Evolutionary conservation across 2,329 filamentous ascomycete species (phyloP).

Genomic region (Raffaelea arxii): DNA sequence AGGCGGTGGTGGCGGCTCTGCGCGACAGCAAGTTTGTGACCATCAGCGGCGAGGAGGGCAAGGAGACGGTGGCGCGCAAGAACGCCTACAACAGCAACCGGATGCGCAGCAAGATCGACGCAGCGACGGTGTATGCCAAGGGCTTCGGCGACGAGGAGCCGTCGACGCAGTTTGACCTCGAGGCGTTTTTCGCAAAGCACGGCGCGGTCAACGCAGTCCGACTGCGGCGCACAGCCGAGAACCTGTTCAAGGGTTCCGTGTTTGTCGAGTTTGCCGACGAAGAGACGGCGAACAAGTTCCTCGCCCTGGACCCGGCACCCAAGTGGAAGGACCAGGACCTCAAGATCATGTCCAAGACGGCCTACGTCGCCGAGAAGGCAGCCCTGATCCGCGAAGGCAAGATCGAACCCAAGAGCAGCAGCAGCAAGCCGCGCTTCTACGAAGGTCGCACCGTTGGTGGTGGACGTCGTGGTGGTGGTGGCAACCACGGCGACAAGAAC

Average conservation of each 20-base stretch:
- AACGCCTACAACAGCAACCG: conserved; percentile 51
- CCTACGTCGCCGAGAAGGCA: conserved; percentile 72
- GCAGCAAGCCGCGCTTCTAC: conserved; percentile 33
- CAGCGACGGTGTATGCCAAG: conserved; percentile 80
- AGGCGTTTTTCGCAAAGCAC: conserved; percentile 78
- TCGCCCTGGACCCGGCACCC: conserved; percentile 70
- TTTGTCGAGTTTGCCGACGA: conserved; percentile 86
- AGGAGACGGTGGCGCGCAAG: conserved; percentile 70
- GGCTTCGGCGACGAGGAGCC: conserved; percentile 82
- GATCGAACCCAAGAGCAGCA: conserved; percentile 48
- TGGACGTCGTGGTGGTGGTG: conserved; percentile 27
- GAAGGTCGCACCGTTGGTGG: conserved; percentile 32
- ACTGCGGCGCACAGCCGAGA: conserved; percentile 65
- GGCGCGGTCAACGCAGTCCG: conserved; percentile 70
- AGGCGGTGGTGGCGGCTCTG: conserved; percentile 72
- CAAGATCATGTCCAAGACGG: conserved; percentile 76
- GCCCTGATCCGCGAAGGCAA: conserved; percentile 62
- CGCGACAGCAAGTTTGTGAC: conserved; percentile 66
- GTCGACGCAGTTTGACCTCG: conserved; percentile 84
- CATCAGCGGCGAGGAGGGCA: conserved; percentile 61
- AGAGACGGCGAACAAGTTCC: conserved; percentile 70
- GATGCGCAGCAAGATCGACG: conserved; percentile 55
- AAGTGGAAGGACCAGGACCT: conserved; percentile 75
- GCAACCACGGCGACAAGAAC: conserved; percentile 31
- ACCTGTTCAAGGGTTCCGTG: conserved; percentile 88